Conservation (phyloP, 257 asterid genomes). For the Prunella vulgaris region DNA sequence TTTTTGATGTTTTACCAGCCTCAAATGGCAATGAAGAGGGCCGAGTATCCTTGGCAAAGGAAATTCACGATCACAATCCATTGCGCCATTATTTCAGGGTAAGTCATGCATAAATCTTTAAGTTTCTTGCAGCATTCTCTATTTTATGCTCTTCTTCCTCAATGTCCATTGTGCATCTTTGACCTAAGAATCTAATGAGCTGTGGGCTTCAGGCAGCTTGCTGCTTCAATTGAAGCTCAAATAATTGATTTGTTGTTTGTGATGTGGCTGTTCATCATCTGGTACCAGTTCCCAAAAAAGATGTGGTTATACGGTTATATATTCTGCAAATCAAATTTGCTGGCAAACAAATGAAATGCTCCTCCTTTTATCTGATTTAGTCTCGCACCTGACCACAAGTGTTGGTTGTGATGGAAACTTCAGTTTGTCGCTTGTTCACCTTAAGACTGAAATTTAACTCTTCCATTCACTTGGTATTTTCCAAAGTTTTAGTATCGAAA, state of each 20-base stretch:
- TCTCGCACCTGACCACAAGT: conserved; percentile 15
- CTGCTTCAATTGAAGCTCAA: conserved; percentile 18
- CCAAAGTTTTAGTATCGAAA: background rate
- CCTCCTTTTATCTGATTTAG: conserved; percentile 1
- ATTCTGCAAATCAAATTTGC: background rate
- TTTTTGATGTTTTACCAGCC: conserved; percentile 92
- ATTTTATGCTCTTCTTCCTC: conserved; percentile 11
- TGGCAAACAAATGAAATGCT: background rate
- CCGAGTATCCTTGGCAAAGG: conserved; percentile 75
- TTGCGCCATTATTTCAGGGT: conserved; percentile 95
- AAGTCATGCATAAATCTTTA: conserved; percentile 24
- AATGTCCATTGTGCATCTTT: background rate
- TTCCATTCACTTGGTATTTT: background rate
- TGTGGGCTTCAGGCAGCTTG: background rate
- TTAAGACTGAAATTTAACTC: background rate
- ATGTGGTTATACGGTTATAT: background rate
- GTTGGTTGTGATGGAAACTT: background rate
- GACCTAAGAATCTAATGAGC: background rate
- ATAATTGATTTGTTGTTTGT: conserved; percentile 8
- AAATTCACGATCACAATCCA: conserved; percentile 85
- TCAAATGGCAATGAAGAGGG: conserved; percentile 77
- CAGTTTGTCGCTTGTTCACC: background rate
- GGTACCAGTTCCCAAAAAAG: background rate
- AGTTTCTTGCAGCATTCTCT: conserved; percentile 24
- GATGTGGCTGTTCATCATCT: conserved; percentile 10